phyloP scores from a whole-genome alignment of 140 eudicot genomes.

The Anethum foeniculum region DNA sequence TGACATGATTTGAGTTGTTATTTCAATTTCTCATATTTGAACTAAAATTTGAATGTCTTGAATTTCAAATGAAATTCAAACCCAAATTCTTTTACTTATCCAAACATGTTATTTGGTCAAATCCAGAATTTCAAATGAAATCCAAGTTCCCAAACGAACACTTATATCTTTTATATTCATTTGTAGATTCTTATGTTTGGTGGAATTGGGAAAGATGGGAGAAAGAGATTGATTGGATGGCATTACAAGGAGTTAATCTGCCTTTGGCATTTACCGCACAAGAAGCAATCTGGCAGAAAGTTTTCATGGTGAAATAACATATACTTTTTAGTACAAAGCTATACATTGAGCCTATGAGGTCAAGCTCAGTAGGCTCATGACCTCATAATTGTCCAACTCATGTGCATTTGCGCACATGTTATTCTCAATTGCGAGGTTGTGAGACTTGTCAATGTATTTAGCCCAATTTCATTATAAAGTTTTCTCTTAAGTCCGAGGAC shows the following conservation, averaged over 20 bases:
- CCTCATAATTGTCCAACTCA: background rate
- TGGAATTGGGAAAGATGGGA: conserved; percentile 99
- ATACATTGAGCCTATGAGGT: background rate
- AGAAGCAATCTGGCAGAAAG: conserved; percentile 98
- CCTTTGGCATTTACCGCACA: conserved; percentile 96
- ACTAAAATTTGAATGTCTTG: too few relatives aligned
- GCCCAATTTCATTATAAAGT: background rate
- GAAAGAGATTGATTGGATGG: conserved; percentile 99
- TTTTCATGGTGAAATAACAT: conserved; percentile 53
- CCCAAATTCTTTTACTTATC: too few relatives aligned
- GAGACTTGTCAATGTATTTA: background rate
- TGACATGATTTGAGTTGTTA: too few relatives aligned
- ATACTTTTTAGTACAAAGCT: background rate
- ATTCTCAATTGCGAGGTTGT: background rate
- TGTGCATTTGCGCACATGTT: background rate
- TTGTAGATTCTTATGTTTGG: conserved; percentile 90
- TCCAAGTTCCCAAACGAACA: too few relatives aligned
- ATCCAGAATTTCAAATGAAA: too few relatives aligned
- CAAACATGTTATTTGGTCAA: too few relatives aligned
- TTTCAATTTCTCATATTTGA: too few relatives aligned
- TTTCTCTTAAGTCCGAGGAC: background rate
- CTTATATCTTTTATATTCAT: conserved; percentile 1
- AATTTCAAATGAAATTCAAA: too few relatives aligned
- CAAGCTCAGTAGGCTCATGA: background rate
- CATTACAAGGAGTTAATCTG: conserved; percentile 89